Evolutionary conservation across 208 protist species (phyloP), one percentile per base, ranked within the genome.

Genomic region (Leptomonas pyrrhocoris): DNA sequence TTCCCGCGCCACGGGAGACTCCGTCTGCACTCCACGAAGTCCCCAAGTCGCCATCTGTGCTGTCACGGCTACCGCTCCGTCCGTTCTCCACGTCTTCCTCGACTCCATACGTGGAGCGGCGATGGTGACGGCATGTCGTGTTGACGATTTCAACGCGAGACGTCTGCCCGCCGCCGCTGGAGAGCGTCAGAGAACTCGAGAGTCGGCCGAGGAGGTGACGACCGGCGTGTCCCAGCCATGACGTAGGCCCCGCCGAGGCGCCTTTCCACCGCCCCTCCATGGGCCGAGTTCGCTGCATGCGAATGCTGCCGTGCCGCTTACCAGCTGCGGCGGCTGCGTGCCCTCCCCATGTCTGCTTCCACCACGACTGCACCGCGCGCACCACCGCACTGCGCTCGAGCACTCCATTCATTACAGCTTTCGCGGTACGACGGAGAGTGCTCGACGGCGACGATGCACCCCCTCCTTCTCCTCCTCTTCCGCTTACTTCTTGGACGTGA

Each of bases 331-430:
- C 21, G 9, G 27, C 3, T 27, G 36, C 19, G 15, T 1, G 31
- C 40, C 36, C 18, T 2, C 50, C 40, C 36, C 54, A 63, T 0
- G 8, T 31, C 19, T 28, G 53, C 45, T n/a, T 27, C 70, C 70
- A 76, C 70, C 70, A 76, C 16, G 46, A 30, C 21, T 59, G 70
- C 34, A 70, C 62, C 49, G 55, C 54, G 23, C 62, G 70, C 34
- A 27, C 53, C 13, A 69, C 8, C 13, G 34, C 36, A 8, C 54
- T 40, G 15, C 40, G 46, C 40, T 50, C 45, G 6, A 51, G 31
- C 42, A 50, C 43, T 1, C 43, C 18, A 18, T 31, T n/a, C 51
- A 74, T 12, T 19, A 6, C 36, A 2, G 43, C 12, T 42, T 23
- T 43, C 27, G 34, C 38, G 4, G 21, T 31, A 25, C 45, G 12